These are phyloP conservation scores for Biscogniauxia sp. DNA, from an alignment of 2,329 filamentous ascomycete species.

Conservation along the genomic window DNA sequence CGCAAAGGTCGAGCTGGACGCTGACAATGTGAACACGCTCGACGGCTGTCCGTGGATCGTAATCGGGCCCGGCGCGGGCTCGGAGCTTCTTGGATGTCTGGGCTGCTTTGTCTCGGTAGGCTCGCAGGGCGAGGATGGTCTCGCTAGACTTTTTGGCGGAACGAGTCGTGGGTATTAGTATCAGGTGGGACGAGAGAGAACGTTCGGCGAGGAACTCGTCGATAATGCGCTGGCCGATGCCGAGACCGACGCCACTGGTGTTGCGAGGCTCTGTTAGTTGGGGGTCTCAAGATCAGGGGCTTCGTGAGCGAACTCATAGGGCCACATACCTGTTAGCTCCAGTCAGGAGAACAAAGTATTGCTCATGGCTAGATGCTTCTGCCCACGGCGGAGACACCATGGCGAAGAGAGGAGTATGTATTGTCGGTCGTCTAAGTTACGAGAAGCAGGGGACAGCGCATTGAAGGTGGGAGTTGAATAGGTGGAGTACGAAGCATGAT, in stretches of 20 bases:
- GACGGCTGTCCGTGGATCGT: constrained; percentile 42
- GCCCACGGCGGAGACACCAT: constrained; percentile 33
- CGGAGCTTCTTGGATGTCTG: constrained; percentile 38
- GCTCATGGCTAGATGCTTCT: constrained; percentile 30
- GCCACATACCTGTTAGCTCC: constrained; percentile 33
- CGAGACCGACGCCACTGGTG: constrained; percentile 80
- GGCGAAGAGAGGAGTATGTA: not conserved
- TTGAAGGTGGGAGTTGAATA: not conserved
- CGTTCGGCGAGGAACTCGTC: constrained; percentile 80
- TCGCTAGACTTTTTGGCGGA: constrained; percentile 69
- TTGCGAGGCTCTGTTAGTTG: not conserved
- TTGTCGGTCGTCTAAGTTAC: not conserved
- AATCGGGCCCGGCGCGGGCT: constrained; percentile 37
- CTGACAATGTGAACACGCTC: constrained; percentile 57
- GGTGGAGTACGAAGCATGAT: not conserved
- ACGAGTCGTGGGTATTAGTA: constrained; percentile 82
- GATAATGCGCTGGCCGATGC: constrained; percentile 79
- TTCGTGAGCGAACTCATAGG: not conserved
- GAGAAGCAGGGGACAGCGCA: not conserved
- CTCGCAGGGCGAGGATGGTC: constrained; percentile 63
- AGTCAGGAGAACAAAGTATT: constrained; percentile 32
- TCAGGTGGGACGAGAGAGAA: constrained; percentile 65
- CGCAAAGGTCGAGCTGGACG: constrained; percentile 59
- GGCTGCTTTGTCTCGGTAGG: constrained; percentile 55
- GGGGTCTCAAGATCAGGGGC: not conserved